phyloP scores from a whole-genome alignment of 2,329 filamentous ascomycete genomes.

The Chaetomiaceae sp. region DNA sequence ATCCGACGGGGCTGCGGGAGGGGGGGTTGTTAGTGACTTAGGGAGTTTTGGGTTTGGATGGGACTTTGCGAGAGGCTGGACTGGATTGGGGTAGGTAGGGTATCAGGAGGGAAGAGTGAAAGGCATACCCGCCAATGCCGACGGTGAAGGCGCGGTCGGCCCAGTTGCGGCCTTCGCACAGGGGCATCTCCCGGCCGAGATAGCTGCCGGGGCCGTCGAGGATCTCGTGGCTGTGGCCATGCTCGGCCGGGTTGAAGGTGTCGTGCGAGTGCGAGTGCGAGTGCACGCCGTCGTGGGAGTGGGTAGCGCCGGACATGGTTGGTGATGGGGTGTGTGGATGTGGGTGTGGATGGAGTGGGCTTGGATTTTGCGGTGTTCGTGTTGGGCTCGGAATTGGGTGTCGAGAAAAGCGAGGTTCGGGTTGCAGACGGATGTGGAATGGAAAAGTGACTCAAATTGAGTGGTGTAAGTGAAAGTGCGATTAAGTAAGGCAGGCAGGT shows the following conservation, averaged over 20 bases:
- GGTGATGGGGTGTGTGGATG: not conserved
- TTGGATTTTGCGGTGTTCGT: too few species aligned
- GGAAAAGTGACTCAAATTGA: too few species aligned
- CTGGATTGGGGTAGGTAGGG: not conserved
- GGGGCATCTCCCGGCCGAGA: conserved; percentile 85
- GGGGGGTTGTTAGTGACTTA: not conserved
- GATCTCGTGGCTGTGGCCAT: conserved; percentile 95
- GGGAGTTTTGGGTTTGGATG: too few species aligned
- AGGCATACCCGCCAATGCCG: conserved; percentile 84
- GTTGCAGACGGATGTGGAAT: too few species aligned
- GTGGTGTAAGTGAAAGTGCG: too few species aligned
- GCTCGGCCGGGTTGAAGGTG: conserved; percentile 56
- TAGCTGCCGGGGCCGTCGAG: conserved; percentile 91
- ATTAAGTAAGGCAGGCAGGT: too few species aligned
- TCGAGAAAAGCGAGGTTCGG: too few species aligned
- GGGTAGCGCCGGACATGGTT: conserved; percentile 15
- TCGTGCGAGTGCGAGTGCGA: conserved; percentile 53
- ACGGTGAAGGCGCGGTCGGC: conserved; percentile 86
- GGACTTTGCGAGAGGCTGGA: too few species aligned
- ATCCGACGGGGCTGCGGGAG: conserved; percentile 73
- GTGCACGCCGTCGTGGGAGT: conserved; percentile 28
- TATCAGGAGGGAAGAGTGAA: not conserved
- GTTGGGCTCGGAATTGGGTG: too few species aligned
- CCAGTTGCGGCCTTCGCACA: conserved; percentile 85
- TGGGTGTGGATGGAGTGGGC: too few species aligned